Conservation (phyloP, 2,329 filamentous ascomycete species). For the Pseudogymnoascus sp. region DNA sequence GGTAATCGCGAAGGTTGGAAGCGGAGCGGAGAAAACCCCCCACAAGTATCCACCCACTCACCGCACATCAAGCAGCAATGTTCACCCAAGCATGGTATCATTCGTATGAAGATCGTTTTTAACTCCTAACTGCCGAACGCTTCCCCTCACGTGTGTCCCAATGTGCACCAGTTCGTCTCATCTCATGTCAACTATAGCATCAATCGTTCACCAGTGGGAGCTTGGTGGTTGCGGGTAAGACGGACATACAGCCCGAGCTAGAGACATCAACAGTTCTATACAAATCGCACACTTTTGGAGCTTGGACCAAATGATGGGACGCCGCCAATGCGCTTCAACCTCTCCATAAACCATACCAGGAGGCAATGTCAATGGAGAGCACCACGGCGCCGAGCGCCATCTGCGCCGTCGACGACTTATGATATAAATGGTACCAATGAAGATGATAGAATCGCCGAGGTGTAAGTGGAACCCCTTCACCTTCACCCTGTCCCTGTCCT, state of each 20-base stretch:
- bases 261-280: neutral
- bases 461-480: neutral
- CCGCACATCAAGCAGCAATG: neutral
- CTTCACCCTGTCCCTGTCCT: neutral
- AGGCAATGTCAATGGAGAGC: neutral
- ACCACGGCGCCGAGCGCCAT: neutral
- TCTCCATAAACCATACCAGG: constrained; percentile 1
- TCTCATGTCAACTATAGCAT: constrained; percentile 4
- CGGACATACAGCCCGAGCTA: neutral
- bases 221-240: constrained; percentile 5
- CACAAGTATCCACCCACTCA: constrained; percentile 6
- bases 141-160: constrained; percentile 5
- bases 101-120: constrained; percentile 4
- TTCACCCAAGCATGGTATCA: constrained; percentile 5
- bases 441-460: neutral
- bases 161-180: constrained; percentile 1
- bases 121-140: constrained; percentile 5
- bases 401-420: neutral
- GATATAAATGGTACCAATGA: neutral
- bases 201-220: constrained; percentile 5
- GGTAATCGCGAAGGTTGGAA: neutral
- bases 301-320: neutral
- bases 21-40: constrained; percentile 2
- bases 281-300: neutral
- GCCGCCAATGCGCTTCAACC: neutral